Percentiles rank a stretch among this genome's conserved stretches.
phyloP scores from a whole-genome alignment of 306 rosid genomes.

The Sophora flavescens region DNA sequence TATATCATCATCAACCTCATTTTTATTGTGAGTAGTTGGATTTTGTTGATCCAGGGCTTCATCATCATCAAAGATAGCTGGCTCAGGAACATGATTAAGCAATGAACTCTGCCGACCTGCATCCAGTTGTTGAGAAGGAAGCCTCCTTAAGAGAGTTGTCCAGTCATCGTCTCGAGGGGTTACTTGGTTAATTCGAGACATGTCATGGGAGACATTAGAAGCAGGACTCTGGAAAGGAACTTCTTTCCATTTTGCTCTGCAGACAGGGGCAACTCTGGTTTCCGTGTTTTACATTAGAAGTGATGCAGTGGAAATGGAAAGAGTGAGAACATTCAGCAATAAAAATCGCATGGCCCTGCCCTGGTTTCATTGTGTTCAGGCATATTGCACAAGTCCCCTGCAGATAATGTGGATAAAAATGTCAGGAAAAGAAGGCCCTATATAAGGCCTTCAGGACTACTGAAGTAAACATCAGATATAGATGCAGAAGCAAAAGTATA shows the following conservation, averaged over 20 bases:
- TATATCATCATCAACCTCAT: constrained; percentile 47
- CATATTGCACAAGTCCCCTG: constrained; percentile 96
- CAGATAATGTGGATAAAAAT: constrained; percentile 44
- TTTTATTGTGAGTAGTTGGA: constrained; percentile 49
- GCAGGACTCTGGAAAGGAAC: constrained; percentile 79
- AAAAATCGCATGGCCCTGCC: constrained; percentile 94
- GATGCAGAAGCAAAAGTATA: not conserved
- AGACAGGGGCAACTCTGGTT: constrained; percentile 90
- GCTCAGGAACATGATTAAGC: constrained; percentile 65
- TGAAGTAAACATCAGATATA: constrained; percentile 4
- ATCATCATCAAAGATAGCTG: constrained; percentile 79
- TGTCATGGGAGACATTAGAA: constrained; percentile 55
- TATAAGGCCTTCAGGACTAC: not conserved
- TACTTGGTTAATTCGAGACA: constrained; percentile 56
- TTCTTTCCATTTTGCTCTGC: constrained; percentile 97
- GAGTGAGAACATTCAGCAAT: constrained; percentile 98
- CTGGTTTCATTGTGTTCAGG: constrained; percentile 79
- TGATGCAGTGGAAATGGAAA: constrained; percentile 93
- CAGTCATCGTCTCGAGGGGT: constrained; percentile 66
- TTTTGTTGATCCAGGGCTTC: constrained; percentile 72
- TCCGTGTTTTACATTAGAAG: constrained; percentile 96
- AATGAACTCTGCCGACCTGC: constrained; percentile 61
- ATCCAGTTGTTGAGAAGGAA: constrained; percentile 64
- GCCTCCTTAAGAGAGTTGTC: constrained; percentile 60
- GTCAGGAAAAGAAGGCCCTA: constrained; percentile 39